These are phyloP conservation scores for Biancaea sappan DNA, from an alignment of 306 rosid genomes.

Conservation along the genomic window DNA sequence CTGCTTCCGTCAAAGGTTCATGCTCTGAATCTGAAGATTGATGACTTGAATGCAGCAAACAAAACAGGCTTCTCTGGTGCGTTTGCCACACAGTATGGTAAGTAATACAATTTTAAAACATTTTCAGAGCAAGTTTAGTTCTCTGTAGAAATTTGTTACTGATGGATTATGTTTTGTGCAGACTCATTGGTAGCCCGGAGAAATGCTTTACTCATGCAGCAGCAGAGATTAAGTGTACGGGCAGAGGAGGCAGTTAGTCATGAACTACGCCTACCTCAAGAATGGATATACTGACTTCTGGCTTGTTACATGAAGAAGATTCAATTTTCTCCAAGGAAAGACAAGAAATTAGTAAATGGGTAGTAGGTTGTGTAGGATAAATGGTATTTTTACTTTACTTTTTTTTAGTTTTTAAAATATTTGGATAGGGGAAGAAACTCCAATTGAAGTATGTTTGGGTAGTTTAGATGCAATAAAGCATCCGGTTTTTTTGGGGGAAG, in stretches of 20 bases:
- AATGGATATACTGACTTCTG: constrained; percentile 79
- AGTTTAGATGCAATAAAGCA: constrained; percentile 60
- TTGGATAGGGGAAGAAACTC: constrained; percentile 41
- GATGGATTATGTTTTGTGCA: constrained; percentile 1
- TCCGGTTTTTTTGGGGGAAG: constrained; percentile 58
- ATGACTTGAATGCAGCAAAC: constrained; percentile 39
- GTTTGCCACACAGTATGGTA: constrained; percentile 50
- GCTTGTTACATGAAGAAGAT: constrained; percentile 19
- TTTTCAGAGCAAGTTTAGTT: not conserved
- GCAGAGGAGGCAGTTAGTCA: constrained; percentile 54
- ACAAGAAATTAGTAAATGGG: constrained; percentile 29
- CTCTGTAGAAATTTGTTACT: not conserved
- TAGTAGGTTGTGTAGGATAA: constrained; percentile 41
- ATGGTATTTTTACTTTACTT: constrained; percentile 33
- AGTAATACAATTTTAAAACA: not conserved
- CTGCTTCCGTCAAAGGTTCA: constrained; percentile 64
- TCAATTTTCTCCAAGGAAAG: not conserved
- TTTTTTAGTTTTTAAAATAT: too few relatives aligned
- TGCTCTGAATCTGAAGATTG: constrained; percentile 56
- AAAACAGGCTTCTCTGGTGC: constrained; percentile 42
- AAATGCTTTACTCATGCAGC: constrained; percentile 58
- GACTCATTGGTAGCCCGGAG: constrained; percentile 57
- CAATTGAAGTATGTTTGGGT: constrained; percentile 54
- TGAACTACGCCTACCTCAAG: constrained; percentile 71
- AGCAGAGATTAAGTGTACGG: constrained; percentile 45